Evolutionary conservation across 1,139 yeast genomes (phyloP).

Genomic region (Suhomyces chickasaworum): DNA sequence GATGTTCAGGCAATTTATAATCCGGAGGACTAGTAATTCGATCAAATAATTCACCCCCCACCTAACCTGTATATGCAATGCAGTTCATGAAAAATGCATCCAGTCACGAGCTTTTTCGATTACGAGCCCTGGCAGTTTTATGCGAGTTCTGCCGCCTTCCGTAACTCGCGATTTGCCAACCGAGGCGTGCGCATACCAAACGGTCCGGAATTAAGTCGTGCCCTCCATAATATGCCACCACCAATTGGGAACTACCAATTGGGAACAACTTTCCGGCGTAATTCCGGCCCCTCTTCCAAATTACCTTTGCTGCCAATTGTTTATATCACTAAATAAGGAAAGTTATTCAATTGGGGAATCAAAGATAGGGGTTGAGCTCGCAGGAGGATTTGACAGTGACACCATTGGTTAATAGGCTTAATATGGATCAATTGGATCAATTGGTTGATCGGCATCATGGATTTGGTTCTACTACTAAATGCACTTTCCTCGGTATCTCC

Average conservation of each 20-base stretch:
- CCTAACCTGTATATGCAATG: conserved; percentile 1
- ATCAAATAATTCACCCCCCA: background rate
- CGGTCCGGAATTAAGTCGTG: background rate
- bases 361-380: background rate
- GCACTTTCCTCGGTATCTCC: background rate
- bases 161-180: background rate
- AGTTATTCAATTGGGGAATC: background rate
- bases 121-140: background rate
- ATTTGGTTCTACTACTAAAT: too few species aligned
- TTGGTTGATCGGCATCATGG: too few species aligned
- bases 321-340: background rate
- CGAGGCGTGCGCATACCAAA: background rate
- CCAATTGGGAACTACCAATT: too few species aligned
- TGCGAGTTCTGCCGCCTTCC: background rate
- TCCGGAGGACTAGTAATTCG: too few species aligned
- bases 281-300: background rate
- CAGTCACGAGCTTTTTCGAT: background rate
- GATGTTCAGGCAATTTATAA: background rate
- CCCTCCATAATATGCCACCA: background rate
- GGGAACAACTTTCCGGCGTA: background rate
- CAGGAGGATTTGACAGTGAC: background rate
- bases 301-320: background rate
- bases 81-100: background rate
- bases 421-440: too few species aligned
- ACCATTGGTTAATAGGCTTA: too few species aligned